phyloP scores from a whole-genome alignment of 192 early-diverging fungal species.

The Coemansia sp. region DNA sequence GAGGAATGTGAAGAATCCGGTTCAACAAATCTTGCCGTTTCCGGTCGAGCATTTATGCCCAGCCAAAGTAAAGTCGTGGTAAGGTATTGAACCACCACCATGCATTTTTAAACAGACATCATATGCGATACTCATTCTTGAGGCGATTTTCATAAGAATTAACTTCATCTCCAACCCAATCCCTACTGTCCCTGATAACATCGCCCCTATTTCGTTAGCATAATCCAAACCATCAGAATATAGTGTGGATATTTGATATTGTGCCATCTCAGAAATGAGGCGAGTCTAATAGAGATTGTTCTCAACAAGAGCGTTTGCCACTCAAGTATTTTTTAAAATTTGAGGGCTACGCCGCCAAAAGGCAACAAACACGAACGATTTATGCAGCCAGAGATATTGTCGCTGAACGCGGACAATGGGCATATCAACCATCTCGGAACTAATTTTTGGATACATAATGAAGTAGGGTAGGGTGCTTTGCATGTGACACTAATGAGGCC shows the following conservation, averaged over 20 bases:
- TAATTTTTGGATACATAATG: background rate
- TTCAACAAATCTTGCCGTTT: background rate
- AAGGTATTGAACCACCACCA: background rate
- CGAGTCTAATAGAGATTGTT: background rate
- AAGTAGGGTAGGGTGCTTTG: background rate
- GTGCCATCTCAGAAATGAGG: background rate
- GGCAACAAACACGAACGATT: background rate
- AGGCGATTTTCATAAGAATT: background rate
- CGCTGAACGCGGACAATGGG: background rate
- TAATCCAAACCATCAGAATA: background rate
- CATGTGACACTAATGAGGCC: background rate
- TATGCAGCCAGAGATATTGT: background rate
- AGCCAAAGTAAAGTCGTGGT: background rate
- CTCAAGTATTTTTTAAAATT: background rate
- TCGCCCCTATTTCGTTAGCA: background rate
- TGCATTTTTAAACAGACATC: background rate
- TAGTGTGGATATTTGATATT: background rate
- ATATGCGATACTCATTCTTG: no score
- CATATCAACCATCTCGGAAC: background rate
- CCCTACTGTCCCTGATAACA: slow-evolving; percentile 1
- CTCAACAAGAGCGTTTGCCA: background rate
- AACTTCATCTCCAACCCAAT: slow-evolving; percentile 11
- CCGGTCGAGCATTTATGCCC: slow-evolving; percentile 7
- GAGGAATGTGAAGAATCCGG: slow-evolving; percentile 19
- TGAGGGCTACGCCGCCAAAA: background rate